Evolutionary conservation across 202 grass and related monocot genomes (phyloP), one percentile per base, ranked within the genome.

Genomic region (Musa balbisiana): DNA sequence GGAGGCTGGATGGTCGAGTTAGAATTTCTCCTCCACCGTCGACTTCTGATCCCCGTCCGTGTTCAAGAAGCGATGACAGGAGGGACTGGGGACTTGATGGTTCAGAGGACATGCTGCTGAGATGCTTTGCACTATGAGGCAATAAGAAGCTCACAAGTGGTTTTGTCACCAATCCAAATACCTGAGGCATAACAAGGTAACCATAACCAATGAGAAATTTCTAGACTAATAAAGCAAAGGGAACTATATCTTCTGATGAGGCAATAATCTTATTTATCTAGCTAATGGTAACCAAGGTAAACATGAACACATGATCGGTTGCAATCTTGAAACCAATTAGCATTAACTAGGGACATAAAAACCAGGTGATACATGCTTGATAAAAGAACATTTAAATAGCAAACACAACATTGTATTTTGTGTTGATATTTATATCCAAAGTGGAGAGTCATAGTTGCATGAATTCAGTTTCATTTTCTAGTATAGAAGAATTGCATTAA

Each of bases 101-200:
- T 16, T 99, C 95, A 0, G 91, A 94, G 43, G 20, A 22, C 20
- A 43, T 17, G 2, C 17, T 22, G 11, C 73, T 86, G 78, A 63
- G 73, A 75, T 62, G 9, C 11, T 67, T 85, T 5, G 33, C 17
- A 50, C 73, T 72, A 3, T 74, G 52, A 1, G 91, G 95, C 53
- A 95, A 80, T 20, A 99, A 65, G 5, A 99, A 62, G 17, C 43
- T 75, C 73, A 99, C 90, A 86, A 99, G 81, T 76, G 95, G 95
- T 71, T 99, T 95, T 15, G 95, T 99, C 91, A 99, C 81, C 12
- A 99, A 85, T 52, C 95, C 95, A 70, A 99, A 95, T 62, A 95
- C 85, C 95, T 99, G 63, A 73, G 23, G 53, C 3, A 22, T 65
- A 12, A 10, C 6, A 11, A 65, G 23, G 12, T 64, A 11, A 50